phyloP scores from a whole-genome alignment of 148 eudicot genomes.

The Rhododendron henanense region DNA sequence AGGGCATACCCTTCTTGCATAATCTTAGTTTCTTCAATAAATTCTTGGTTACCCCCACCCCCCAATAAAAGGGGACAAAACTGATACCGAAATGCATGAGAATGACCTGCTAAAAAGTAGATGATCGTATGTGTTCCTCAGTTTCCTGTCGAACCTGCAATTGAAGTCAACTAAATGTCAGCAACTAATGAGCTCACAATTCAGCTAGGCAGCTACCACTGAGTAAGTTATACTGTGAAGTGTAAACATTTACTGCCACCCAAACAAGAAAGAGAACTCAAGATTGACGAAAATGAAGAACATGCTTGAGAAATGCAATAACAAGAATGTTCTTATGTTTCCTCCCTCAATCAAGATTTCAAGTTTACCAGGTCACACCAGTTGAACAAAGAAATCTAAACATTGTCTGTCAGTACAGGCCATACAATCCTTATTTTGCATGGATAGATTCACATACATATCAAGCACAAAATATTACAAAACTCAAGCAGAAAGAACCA shows the following conservation, averaged over 20 bases:
- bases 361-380: background rate
- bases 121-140: slow-evolving; percentile 83
- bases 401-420: background rate
- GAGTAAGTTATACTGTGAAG: background rate
- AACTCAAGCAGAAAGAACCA: background rate
- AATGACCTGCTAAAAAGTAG: slow-evolving; percentile 90
- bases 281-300: slow-evolving; percentile 3
- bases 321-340: background rate
- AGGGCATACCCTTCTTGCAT: background rate
- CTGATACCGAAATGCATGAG: slow-evolving; percentile 6
- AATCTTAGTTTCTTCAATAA: background rate
- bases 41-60: background rate
- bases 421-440: background rate
- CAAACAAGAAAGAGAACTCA: background rate
- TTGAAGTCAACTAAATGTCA: slow-evolving; percentile 12
- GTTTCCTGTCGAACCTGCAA: slow-evolving; percentile 95
- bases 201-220: slow-evolving; percentile 1
- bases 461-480: background rate
- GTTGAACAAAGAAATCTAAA: background rate
- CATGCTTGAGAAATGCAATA: background rate
- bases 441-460: background rate
- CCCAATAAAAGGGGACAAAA: background rate
- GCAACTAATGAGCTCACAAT: slow-evolving; percentile 5
- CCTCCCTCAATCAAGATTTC: background rate
- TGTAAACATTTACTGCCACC: background rate